phyloP scores from a whole-genome alignment of 306 rosid species.

The Trichosanthes cucumerina region DNA sequence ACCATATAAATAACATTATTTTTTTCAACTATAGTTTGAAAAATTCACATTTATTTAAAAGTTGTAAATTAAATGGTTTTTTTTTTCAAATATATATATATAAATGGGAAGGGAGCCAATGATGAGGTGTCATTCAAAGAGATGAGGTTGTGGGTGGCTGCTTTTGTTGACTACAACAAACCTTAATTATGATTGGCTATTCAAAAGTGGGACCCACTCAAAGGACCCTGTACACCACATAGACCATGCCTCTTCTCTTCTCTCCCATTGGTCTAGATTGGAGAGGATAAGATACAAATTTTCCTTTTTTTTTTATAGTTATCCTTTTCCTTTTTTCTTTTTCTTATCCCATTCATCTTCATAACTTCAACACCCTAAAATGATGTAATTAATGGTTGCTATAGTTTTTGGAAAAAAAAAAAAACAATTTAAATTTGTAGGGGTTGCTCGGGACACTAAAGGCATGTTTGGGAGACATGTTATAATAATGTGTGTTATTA shows the following conservation, averaged over 20 bases:
- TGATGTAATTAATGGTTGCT: not conserved
- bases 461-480: no score
- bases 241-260: not conserved
- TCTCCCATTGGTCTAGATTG: not conserved
- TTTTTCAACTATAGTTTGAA: no score
- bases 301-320: not conserved
- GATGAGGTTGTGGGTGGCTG: conserved; percentile 4
- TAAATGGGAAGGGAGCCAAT: not conserved
- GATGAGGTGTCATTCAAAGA: conserved; percentile 7
- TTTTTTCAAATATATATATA: no score
- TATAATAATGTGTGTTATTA: no score
- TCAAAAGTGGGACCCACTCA: not conserved
- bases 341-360: not conserved
- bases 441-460: no score
- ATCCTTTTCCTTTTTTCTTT: not conserved
- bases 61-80: no score
- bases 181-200: not conserved
- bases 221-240: not conserved
- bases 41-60: no score
- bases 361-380: not conserved
- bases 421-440: no score
- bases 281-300: not conserved
- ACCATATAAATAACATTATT: no score
- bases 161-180: conserved; percentile 5
- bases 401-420: no score